Evolutionary conservation across 225 moss, liverwort and hornwort genomes (phyloP), one percentile per base, ranked within the genome.

Genomic region (Polytrichum formosum): DNA sequence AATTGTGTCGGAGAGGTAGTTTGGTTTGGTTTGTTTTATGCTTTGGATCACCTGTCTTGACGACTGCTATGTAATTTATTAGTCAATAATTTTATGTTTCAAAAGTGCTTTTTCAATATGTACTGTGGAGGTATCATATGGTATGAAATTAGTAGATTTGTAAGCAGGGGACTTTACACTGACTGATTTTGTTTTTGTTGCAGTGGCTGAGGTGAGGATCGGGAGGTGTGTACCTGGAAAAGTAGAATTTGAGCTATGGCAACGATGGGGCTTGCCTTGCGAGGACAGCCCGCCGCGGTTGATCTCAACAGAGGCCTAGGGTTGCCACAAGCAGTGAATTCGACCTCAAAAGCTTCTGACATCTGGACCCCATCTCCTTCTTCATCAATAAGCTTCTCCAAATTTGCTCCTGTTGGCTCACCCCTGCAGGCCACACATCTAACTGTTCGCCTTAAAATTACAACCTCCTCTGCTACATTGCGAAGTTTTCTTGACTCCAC

Each of bases 221-320:
- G 8, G 58, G 22, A 22, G 22, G 20, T 22, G 9, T 58, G 20
- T 23, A 21, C 21, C 22, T 4, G 21, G n/a, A 58, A 23, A 21
- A 58, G 10, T 22, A 21, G 20, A 20, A 58, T 58, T 35, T 9
- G 7, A 69, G 77, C 56, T 20, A 94, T 90, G 94, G 90, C 86
- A 56, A 79, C 87, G 20, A 67, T 87, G 67, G 88, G 91, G 72
- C 68, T 85, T 4, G 77, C 78, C 13, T 73, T 83, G 28, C 74
- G 86, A 67, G 86, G 84, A 20, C 88, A 82, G 28, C 23, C 75
- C 28, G 72, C 80, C 66, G 70, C 77, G 68, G 61, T 62, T 33
- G 76, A 76, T 75, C 35, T 76, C 53, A 55, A 79, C 77, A 74
- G 81, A 25, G 56, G 82, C 66, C 60, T 81, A 82, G 84, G 84